Evolutionary conservation across 257 asterid genomes (phyloP), one percentile per base, ranked within the genome.

Genomic region (Solanum etuberosum): DNA sequence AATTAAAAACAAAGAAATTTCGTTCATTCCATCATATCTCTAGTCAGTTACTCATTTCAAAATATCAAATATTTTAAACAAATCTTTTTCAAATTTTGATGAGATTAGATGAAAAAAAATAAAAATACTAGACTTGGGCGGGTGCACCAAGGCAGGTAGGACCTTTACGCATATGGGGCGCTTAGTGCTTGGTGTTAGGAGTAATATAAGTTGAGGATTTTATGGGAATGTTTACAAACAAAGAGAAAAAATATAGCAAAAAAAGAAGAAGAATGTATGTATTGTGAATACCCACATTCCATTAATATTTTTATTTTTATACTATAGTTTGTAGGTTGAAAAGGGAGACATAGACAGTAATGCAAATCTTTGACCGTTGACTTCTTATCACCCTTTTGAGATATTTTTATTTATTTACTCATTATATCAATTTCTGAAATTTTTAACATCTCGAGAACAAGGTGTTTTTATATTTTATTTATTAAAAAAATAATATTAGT

Each of bases 291-390:
- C 63, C 20, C 37, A 78, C 65, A 78, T 15, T 43, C 34, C 16
- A 78, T 15, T 78, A 42, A 78, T 80, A 77, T 40, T 77, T 54
- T 16, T 80, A 80, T 29, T 48, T 84, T 29, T 65, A 84, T 65
- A 65, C 40, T 40, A 65, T 18, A 38, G 43, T 23, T 84, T 61
- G 87, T 63, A 84, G 77, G 81, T 89, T 51, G 81, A 91, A 85
- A 90, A 88, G 93, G 96, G 95, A 90, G 95, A 92, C 94, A 89
- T 37, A 85, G 82, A 90, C 94, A 89, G 87, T 85, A 59, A 89
- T 85, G 89, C 92, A 93, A 86, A 93, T 93, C 92, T 94, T 94
- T 92, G 93, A 93, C 93, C 94, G 86, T 68, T 91, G 91, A 93
- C 93, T 86, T 81, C 78, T 46, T 25, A 27, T 25, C 14, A 43